phyloP scores from a whole-genome alignment of 2,329 filamentous ascomycete genomes.

The Penicillium capsulatum region DNA sequence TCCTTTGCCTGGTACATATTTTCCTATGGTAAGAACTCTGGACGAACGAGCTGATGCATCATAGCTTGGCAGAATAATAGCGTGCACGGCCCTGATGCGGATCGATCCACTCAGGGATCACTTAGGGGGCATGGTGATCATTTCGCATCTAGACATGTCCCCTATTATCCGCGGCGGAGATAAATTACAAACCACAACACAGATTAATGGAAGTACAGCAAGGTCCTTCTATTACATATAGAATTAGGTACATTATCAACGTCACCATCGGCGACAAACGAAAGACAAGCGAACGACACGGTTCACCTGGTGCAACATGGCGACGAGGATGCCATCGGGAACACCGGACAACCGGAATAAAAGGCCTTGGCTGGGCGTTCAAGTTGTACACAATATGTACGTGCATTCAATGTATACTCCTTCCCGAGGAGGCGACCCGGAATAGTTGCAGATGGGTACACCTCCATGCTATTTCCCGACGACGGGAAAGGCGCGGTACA shows the following conservation, averaged over 20 bases:
- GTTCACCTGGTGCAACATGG: neutral
- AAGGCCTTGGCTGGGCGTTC: constrained; percentile 9
- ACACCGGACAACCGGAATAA: neutral
- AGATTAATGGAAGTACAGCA: no score
- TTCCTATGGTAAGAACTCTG: no score
- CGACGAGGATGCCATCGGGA: neutral
- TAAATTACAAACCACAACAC: no score
- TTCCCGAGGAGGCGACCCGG: constrained; percentile 1
- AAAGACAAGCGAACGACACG: constrained; percentile 11
- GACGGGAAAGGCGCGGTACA: neutral
- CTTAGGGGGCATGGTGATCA: no score
- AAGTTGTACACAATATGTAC: constrained; percentile 7
- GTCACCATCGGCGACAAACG: constrained; percentile 9
- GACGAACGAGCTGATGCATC: no score
- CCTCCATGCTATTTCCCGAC: neutral
- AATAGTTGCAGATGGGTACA: constrained; percentile 1
- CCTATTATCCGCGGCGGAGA: no score
- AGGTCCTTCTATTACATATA: neutral
- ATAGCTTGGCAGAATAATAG: no score
- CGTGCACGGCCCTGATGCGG: no score
- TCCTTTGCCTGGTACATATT: no score
- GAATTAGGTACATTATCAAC: constrained; percentile 12
- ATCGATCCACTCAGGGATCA: no score
- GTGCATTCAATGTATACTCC: constrained; percentile 1
- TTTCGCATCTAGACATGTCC: no score